These are phyloP conservation scores for Colletotrichum noveboracense DNA, from an alignment of 2,329 filamentous ascomycete genomes.

Conservation along the genomic window DNA sequence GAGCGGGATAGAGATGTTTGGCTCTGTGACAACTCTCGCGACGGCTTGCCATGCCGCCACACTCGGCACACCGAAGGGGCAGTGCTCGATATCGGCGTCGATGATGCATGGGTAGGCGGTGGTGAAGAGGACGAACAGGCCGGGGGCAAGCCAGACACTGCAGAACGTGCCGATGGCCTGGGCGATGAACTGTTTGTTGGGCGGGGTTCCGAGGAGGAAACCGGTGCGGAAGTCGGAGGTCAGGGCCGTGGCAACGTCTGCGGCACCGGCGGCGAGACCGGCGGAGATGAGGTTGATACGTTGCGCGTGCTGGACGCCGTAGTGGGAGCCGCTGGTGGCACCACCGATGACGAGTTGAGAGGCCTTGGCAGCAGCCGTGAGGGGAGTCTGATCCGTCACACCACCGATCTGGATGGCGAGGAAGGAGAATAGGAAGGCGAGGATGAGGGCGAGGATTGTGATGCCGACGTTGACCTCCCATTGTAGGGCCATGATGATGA, in stretches of 20 bases:
- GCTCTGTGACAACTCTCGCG: constrained; percentile 63
- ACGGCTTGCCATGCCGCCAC: constrained; percentile 67
- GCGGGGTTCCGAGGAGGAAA: constrained; percentile 64
- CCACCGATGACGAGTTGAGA: constrained; percentile 68
- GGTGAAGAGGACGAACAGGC: constrained; percentile 65
- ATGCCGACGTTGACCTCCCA: constrained; percentile 63
- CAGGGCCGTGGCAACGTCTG: constrained; percentile 52
- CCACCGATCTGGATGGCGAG: constrained; percentile 65
- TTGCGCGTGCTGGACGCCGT: constrained; percentile 53
- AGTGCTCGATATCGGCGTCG: constrained; percentile 47
- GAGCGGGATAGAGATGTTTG: constrained; percentile 58
- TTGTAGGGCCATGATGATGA: constrained; percentile 55
- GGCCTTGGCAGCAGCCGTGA: constrained; percentile 71
- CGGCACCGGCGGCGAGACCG: constrained; percentile 49
- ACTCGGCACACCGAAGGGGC: constrained; percentile 61
- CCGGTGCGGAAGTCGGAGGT: constrained; percentile 66
- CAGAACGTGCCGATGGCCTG: constrained; percentile 63
- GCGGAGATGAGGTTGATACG: constrained; percentile 65
- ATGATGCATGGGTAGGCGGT: constrained; percentile 68
- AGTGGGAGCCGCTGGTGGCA: constrained; percentile 57
- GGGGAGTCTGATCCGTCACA: constrained; percentile 66
- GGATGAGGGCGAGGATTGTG: constrained; percentile 58
- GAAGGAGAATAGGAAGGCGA: constrained; percentile 67
- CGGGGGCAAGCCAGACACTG: constrained; percentile 64
- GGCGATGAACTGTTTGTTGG: constrained; percentile 64